A percentile compares a stretch with the other conserved stretches of the same genome.
phyloP scores from a whole-genome alignment of 2,329 filamentous ascomycete genomes.

The Stemphylium beticola region DNA sequence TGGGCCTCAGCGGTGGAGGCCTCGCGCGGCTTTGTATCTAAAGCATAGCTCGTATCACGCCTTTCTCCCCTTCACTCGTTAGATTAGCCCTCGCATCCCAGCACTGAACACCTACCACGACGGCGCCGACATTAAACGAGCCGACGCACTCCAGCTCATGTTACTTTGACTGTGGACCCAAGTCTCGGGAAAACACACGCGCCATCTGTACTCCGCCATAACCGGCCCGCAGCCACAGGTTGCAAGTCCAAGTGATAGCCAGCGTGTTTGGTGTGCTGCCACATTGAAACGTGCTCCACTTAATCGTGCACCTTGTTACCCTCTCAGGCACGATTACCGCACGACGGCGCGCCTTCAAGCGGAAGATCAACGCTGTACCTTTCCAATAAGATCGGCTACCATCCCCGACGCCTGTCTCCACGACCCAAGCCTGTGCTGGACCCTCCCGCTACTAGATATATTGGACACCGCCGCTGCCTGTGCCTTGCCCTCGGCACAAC shows the following conservation, averaged over 20 bases:
- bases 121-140: slow-evolving; percentile 12
- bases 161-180: slow-evolving; percentile 31
- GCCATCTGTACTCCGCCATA: slow-evolving; percentile 26
- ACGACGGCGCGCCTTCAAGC: slow-evolving; percentile 34
- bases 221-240: slow-evolving; percentile 36
- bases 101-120: not conserved
- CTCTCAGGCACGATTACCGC: slow-evolving; percentile 32
- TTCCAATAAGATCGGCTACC: slow-evolving; percentile 40
- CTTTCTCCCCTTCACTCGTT: slow-evolving; percentile 8
- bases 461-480: slow-evolving; percentile 34
- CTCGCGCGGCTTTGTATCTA: slow-evolving; percentile 6
- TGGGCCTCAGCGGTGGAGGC: slow-evolving; percentile 3
- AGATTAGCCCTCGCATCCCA: slow-evolving; percentile 16
- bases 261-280: slow-evolving; percentile 20
- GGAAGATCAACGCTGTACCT: slow-evolving; percentile 41
- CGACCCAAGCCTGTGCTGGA: slow-evolving; percentile 37
- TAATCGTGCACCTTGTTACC: slow-evolving; percentile 25
- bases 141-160: slow-evolving; percentile 30
- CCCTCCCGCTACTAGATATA: slow-evolving; percentile 43
- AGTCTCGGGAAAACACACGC: slow-evolving; percentile 20
- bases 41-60: slow-evolving; percentile 9
- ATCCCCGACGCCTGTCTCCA: slow-evolving; percentile 30
- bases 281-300: slow-evolving; percentile 39
- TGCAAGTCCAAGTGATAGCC: slow-evolving; percentile 32
- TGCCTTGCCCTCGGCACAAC: slow-evolving; percentile 21